Evolutionary conservation across 225 moss, liverwort and hornwort species (phyloP), one percentile per base, ranked within the genome.

Genomic region (Pseudoscleropodium purum): DNA sequence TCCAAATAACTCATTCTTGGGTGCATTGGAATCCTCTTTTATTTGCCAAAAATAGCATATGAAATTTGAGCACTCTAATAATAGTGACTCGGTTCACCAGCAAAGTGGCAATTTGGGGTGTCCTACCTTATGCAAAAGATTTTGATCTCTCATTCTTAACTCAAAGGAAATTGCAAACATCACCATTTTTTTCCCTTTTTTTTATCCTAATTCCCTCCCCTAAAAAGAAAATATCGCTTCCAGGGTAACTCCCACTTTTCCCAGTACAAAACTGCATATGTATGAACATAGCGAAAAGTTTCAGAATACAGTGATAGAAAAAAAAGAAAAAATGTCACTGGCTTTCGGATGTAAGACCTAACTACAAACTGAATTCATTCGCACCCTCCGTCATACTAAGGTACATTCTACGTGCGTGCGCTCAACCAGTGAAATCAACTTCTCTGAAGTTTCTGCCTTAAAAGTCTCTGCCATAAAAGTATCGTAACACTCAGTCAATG

Each of bases 241-340:
- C 84, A 87, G 61, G 54, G 67, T 57, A 61, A 86, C 51, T 90
- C 83, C 41, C 83, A 88, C 67, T 86, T 79, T 88, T 66, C 60
- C 60, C 78, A 79, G 67, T 89, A 85, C 85, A 91, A 83, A 86
- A 88, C 88, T 49, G 85, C 90, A 82, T 83, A 73, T 87, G 89
- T 67, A 70, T n/a, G 83, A 89, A 82, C 91, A 91, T 88, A 82
- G 89, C 82, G 51, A 93, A 90, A 91, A 86, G 93, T 83, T 88
- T 79, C 91, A 88, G 88, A 86, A 79, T 90, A 83, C 83, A 89
- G 69, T 76, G 89, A 83, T 84, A 84, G 84, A 84, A 88, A 92
- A 74, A 83, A 88, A 92, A 84, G 86, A 87, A 57, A 86, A 86
- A 39, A 81, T 45, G 81, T 90, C 87, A 75, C 91, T 87, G 75